Evolutionary conservation across 441 rosid genomes (phyloP), one percentile per base, ranked within the genome.

Genomic region (Biscutella laevigata): DNA sequence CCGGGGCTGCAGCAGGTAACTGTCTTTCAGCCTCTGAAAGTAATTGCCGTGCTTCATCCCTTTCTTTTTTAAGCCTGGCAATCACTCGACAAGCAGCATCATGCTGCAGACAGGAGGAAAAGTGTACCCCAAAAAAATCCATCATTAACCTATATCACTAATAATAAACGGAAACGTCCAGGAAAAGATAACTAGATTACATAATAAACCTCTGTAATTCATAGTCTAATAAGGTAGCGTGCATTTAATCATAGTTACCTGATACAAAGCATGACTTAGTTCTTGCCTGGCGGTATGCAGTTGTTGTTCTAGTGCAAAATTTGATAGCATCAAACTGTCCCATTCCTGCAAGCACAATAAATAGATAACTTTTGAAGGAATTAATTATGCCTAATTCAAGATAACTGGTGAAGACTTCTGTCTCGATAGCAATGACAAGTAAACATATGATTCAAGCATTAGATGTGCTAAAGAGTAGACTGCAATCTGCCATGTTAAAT

Each of bases 31-130:
- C 84, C 58, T 80, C 87, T 35, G 94, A 61, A 61, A 94, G 99
- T 46, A 94, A 78, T 45, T 86, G 72, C 48, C 88, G 83, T 20
- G 99, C 79, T 58, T 86, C 99, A 61, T 94, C 96, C 62, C 91
- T 81, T 75, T 94, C 99, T 69, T 84, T 94, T 63, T 73, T 86
- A 42, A 94, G 89, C 79, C 97, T 84, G 40, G 96, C 95, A 78
- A 94, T 94, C 60, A 94, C 99, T 24, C 99, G 97, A 73, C 99
- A 94, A 58, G 99, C 96, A 68, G 99, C 95, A 75, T 94, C 99
- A 68, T 92, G 99, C 99, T 92, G 81, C 66, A 57, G 25, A 58
- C 3, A 50, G 41, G 24, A 43, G 19, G 19, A 41, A 37, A 56
- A 40, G 15, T 8, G 41, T 24, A 20, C 36, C 37, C 49, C 11